phyloP scores from a whole-genome alignment of 345 rosid genomes.

The Acer campestre region DNA sequence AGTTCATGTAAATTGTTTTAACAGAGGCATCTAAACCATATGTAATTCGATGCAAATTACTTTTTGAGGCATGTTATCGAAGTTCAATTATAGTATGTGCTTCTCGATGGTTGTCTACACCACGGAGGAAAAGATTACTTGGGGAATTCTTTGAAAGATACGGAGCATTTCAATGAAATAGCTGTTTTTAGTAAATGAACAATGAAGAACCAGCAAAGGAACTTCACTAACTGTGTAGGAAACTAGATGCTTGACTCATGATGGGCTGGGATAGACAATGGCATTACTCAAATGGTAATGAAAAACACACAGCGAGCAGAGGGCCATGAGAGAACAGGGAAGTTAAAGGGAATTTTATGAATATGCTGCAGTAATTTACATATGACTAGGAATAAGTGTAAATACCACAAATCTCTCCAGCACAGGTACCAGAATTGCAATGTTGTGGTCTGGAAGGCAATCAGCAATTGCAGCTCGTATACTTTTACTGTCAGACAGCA shows the following conservation, averaged over 20 bases:
- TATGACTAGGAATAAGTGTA: slow-evolving; percentile 13
- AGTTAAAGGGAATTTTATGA: too few relatives aligned
- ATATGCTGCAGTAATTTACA: slow-evolving; percentile 11
- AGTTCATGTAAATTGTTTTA: not conserved
- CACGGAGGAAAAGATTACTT: not conserved
- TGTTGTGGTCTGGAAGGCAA: slow-evolving; percentile 70
- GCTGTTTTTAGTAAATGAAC: not conserved
- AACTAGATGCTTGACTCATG: not conserved
- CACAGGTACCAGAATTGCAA: slow-evolving; percentile 80
- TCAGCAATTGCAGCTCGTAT: slow-evolving; percentile 75
- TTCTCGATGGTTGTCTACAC: not conserved
- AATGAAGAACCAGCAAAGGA: not conserved
- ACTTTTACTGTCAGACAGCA: slow-evolving; percentile 56
- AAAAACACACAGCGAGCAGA: not conserved
- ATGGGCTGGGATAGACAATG: not conserved
- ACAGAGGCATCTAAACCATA: not conserved
- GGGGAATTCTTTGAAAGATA: not conserved
- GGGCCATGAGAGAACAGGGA: not conserved
- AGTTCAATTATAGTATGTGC: not conserved
- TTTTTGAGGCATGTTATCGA: not conserved
- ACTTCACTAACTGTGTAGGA: not conserved
- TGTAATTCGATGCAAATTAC: too few relatives aligned
- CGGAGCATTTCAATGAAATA: not conserved
- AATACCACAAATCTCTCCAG: slow-evolving; percentile 99
- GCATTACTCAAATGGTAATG: too few relatives aligned